A percentile compares a stretch with the other conserved stretches of the same genome.
Conservation (phyloP, 2,329 filamentous ascomycete species). For the Aspergillus pseudoterreus region DNA sequence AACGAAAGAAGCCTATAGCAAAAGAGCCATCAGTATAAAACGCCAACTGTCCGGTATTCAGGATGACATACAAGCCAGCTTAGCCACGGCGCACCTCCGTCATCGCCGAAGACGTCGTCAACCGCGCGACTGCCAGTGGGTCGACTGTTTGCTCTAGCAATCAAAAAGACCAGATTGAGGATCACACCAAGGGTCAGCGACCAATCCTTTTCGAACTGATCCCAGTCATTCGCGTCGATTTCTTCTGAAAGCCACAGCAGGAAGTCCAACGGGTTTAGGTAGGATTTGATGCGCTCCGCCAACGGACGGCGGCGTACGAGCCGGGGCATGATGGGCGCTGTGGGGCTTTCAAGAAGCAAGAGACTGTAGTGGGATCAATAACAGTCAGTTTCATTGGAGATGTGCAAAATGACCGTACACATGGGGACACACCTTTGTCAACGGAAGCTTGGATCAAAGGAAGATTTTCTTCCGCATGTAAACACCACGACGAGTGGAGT, state of each 20-base stretch:
- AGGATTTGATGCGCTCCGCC: constrained; percentile 71
- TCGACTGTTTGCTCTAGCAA: constrained; percentile 75
- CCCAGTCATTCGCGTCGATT: constrained; percentile 86
- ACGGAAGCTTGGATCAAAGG: neutral
- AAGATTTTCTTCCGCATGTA: constrained; percentile 12
- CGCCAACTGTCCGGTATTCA: neutral
- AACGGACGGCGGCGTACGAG: constrained; percentile 80
- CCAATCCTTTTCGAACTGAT: constrained; percentile 69
- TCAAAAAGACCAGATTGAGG: constrained; percentile 74
- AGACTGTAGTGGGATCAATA: neutral
- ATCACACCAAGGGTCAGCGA: constrained; percentile 70
- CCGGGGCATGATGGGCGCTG: constrained; percentile 62
- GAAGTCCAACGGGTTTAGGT: constrained; percentile 84
- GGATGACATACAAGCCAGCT: constrained; percentile 56
- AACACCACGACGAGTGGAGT: constrained; percentile 7
- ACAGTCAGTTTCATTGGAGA: neutral
- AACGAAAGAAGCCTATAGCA: constrained; percentile 60
- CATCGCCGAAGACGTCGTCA: constrained; percentile 84
- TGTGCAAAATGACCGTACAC: neutral
- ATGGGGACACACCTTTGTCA: neutral
- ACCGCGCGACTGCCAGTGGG: constrained; percentile 47
- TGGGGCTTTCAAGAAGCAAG: neutral
- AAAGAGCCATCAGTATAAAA: constrained; percentile 1
- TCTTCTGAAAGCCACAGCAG: constrained; percentile 89
- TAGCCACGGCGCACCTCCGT: constrained; percentile 61